phyloP scores from a whole-genome alignment of 371 early-diverging fungal species.

The Racocetra persica region DNA sequence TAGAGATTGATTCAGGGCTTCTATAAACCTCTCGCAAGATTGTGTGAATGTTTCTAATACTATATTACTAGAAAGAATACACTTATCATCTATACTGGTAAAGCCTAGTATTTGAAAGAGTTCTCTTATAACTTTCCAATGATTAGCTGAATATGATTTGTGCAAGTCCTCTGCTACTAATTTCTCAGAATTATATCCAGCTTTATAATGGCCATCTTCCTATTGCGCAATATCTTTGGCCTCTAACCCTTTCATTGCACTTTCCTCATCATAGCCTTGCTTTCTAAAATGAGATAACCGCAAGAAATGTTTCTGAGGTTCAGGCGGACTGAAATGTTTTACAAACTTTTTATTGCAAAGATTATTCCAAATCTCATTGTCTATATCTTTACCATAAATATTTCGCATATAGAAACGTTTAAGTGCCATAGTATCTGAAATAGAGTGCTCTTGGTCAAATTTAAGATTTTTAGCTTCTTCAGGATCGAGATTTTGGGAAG shows the following conservation, averaged over 20 bases:
- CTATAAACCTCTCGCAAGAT: conserved; percentile 29
- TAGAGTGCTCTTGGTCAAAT: conserved; percentile 6
- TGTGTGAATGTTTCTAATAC: background rate
- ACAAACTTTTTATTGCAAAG: conserved; percentile 11
- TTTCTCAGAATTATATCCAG: background rate
- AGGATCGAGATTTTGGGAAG: too few species aligned
- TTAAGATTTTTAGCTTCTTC: background rate
- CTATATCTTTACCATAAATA: background rate
- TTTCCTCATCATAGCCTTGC: conserved; percentile 1
- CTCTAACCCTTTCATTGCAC: background rate
- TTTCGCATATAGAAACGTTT: background rate
- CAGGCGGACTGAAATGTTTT: conserved; percentile 2
- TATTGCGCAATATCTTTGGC: background rate
- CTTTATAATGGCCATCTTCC: too few species aligned
- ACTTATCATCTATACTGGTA: conserved; percentile 27
- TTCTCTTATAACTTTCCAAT: conserved; percentile 31
- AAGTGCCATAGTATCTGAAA: conserved; percentile 14
- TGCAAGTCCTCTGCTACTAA: conserved; percentile 24
- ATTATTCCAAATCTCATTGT: background rate
- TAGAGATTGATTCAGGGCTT: background rate
- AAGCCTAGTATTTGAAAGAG: conserved; percentile 16
- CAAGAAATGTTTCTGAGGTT: conserved; percentile 3
- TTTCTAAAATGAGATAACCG: background rate
- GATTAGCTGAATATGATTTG: conserved; percentile 39
- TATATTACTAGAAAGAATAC: background rate